A percentile compares a stretch with the other conserved stretches of the same genome.
Evolutionary conservation across 345 rosid genomes (phyloP).

Genomic region (Euphorbia peplus): DNA sequence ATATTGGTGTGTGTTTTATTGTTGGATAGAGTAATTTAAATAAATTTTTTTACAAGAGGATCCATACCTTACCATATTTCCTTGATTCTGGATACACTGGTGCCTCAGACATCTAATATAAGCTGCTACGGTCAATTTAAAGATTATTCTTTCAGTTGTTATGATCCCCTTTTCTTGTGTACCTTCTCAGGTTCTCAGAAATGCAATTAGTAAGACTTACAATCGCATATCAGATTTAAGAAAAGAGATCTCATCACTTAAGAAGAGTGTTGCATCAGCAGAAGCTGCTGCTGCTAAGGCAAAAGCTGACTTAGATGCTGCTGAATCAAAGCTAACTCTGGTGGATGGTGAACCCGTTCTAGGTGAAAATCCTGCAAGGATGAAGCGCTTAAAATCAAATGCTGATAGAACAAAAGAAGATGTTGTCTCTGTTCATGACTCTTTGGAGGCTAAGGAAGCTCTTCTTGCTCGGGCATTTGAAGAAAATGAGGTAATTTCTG

Average conservation of each 20-base stretch:
- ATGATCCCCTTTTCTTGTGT: constrained; percentile 5
- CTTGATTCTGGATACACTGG: background rate
- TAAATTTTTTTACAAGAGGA: background rate
- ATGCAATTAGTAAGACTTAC: constrained; percentile 87
- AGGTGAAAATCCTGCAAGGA: constrained; percentile 79
- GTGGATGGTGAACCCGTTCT: constrained; percentile 90
- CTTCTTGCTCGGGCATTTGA: constrained; percentile 77
- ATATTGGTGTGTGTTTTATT: background rate
- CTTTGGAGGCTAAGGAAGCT: constrained; percentile 82
- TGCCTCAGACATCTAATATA: background rate
- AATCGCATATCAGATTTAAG: constrained; percentile 85
- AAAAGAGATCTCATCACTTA: constrained; percentile 75
- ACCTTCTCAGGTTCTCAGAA: constrained; percentile 66
- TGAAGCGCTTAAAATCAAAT: constrained; percentile 67
- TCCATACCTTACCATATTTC: background rate
- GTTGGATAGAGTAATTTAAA: background rate
- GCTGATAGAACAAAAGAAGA: constrained; percentile 67
- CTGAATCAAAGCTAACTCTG: constrained; percentile 76
- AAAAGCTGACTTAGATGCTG: constrained; percentile 65
- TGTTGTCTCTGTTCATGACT: constrained; percentile 56
- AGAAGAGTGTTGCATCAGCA: constrained; percentile 53
- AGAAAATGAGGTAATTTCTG: constrained; percentile 72
- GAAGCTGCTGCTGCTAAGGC: constrained; percentile 74
- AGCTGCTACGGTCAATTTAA: background rate
- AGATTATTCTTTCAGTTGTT: constrained; percentile 1